Evolutionary conservation across 176 grass and related monocot genomes (phyloP).

Genomic region (Aegilops tauschii): DNA sequence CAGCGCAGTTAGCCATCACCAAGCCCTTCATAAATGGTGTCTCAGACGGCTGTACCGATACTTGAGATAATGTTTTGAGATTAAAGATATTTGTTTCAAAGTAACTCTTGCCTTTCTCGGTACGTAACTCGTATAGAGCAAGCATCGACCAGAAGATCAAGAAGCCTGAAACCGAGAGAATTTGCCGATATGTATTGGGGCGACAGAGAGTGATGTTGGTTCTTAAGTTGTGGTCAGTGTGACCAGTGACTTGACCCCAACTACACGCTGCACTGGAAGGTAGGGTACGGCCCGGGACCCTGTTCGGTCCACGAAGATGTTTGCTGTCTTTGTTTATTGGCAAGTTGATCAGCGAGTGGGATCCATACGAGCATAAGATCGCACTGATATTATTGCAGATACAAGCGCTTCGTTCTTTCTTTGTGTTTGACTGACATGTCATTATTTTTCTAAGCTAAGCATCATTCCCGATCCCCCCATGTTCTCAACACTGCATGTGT

Average conservation of each 20-base stretch:
- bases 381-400: neutral
- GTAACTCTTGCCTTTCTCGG: neutral
- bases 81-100: neutral
- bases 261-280: neutral
- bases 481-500: neutral
- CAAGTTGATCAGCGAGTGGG: neutral
- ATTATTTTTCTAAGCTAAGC: too few species aligned
- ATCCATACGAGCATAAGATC: neutral
- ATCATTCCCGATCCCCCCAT: neutral
- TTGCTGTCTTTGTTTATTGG: neutral
- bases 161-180: neutral
- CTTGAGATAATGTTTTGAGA: neutral
- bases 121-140: neutral
- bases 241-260: constrained; percentile 11
- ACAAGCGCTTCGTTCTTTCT: neutral
- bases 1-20: too few species aligned
- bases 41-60: neutral
- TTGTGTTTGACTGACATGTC: neutral
- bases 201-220: neutral
- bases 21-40: too few species aligned
- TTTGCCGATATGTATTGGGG: neutral
- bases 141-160: neutral
- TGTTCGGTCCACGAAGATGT: neutral
- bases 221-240: neutral
- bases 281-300: neutral